Conservation (phyloP, 106 monocot genomes). For the Dendrobium chrysotoxum region DNA sequence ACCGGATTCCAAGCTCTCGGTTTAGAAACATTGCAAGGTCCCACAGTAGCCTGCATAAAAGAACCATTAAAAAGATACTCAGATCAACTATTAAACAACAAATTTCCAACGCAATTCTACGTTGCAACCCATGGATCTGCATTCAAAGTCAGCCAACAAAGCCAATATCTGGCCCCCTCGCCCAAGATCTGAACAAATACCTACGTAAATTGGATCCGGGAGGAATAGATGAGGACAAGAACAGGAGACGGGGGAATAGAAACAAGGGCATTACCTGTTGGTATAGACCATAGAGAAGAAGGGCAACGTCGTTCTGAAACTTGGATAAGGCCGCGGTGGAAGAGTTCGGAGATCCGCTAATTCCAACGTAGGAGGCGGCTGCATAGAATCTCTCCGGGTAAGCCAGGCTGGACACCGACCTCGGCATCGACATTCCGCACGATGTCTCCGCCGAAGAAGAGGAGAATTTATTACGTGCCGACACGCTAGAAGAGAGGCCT, state of each 20-base stretch:
- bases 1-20: constrained; percentile 83
- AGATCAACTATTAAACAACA: constrained; percentile 5
- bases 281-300: constrained; percentile 41
- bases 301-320: constrained; percentile 42
- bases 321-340: constrained; percentile 17
- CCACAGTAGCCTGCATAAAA: constrained; percentile 71
- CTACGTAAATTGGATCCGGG: not conserved
- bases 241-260: not conserved
- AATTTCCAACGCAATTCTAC: not conserved
- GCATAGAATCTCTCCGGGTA: constrained; percentile 57
- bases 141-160: not conserved
- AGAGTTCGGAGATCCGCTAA: constrained; percentile 14
- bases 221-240: constrained; percentile 2
- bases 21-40: constrained; percentile 65
- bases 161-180: not conserved
- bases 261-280: constrained; percentile 26
- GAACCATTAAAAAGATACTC: not conserved
- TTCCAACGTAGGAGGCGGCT: constrained; percentile 51
- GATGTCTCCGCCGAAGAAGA: not conserved
- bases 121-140: not conserved
- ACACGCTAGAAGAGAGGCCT: not conserved
- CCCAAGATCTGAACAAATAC: constrained; percentile 1
- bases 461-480: no score
- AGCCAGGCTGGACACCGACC: constrained; percentile 40
- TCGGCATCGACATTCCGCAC: constrained; percentile 15